Conservation (phyloP, 2,329 filamentous ascomycete species). For the Fusarium sp. region DNA sequence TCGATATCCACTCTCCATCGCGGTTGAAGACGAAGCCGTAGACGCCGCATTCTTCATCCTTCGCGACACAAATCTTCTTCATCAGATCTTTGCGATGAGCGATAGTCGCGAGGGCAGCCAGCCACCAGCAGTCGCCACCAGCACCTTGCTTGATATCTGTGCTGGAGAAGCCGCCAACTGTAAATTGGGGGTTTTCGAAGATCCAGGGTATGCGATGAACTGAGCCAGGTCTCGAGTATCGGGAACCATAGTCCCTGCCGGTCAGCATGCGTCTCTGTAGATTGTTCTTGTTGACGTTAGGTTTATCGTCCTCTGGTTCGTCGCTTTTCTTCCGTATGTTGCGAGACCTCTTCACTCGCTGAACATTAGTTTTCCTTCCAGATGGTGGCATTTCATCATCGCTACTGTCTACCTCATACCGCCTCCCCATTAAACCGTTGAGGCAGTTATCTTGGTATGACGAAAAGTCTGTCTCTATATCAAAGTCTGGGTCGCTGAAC, state of each 20-base stretch:
- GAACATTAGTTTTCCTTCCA: not conserved
- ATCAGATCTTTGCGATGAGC: constrained; percentile 75
- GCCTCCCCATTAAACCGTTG: constrained; percentile 47
- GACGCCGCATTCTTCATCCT: constrained; percentile 75
- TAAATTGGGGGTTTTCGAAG: constrained; percentile 57
- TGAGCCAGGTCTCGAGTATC: constrained; percentile 49
- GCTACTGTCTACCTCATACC: constrained; percentile 29
- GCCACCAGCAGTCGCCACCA: constrained; percentile 79
- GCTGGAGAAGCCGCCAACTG: constrained; percentile 55
- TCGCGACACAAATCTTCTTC: constrained; percentile 74
- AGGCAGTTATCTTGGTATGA: constrained; percentile 55
- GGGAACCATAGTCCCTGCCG: constrained; percentile 1
- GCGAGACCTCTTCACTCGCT: constrained; percentile 30
- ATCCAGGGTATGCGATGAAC: constrained; percentile 60
- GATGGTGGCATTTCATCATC: constrained; percentile 12
- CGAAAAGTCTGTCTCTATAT: constrained; percentile 55
- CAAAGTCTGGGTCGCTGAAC: constrained; percentile 60
- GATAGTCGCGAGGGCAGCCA: constrained; percentile 76
- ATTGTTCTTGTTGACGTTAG: constrained; percentile 27
- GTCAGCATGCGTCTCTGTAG: constrained; percentile 25
- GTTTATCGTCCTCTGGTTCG: constrained; percentile 27
- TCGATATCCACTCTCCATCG: constrained; percentile 78
- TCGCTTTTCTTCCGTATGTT: constrained; percentile 26
- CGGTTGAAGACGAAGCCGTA: constrained; percentile 81
- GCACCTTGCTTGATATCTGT: constrained; percentile 59